These are phyloP conservation scores for Mesostigma viride DNA, from an alignment of 139 green algal species.

Conservation along the genomic window DNA sequence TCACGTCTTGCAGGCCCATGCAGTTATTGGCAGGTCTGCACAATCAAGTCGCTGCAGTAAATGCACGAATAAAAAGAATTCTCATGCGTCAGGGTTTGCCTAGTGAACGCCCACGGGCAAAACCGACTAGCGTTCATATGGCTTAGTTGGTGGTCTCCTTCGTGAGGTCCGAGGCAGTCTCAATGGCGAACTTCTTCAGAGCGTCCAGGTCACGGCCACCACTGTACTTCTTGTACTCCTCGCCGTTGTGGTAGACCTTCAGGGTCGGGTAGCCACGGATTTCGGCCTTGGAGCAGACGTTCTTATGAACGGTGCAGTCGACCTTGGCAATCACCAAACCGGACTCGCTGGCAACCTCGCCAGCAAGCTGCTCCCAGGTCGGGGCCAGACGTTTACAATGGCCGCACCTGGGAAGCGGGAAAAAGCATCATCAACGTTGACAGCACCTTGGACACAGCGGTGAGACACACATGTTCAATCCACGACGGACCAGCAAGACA, in stretches of 20 bases:
- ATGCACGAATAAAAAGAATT: too few species aligned
- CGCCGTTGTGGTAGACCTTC: constrained; percentile 23
- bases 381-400: constrained; percentile 7
- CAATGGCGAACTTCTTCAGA: constrained; percentile 6
- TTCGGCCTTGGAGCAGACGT: not conserved
- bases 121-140: too few species aligned
- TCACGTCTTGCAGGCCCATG: too few species aligned
- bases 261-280: constrained; percentile 22
- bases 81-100: too few species aligned
- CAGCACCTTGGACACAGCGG: too few species aligned
- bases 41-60: too few species aligned
- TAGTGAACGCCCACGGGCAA: too few species aligned
- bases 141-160: too few species aligned
- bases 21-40: too few species aligned
- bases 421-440: too few species aligned
- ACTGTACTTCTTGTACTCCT: constrained; percentile 24
- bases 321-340: constrained; percentile 7
- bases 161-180: not conserved
- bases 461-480: too few species aligned
- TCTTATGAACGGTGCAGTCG: constrained; percentile 8
- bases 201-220: constrained; percentile 10
- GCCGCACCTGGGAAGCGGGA: not conserved
- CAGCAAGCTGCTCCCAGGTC: constrained; percentile 8
- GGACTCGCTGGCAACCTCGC: not conserved
- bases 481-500: too few species aligned